Percentiles rank a stretch among this genome's conserved stretches.
Conservation (phyloP, 2,329 filamentous ascomycete species). For the Fusarium sp. region DNA sequence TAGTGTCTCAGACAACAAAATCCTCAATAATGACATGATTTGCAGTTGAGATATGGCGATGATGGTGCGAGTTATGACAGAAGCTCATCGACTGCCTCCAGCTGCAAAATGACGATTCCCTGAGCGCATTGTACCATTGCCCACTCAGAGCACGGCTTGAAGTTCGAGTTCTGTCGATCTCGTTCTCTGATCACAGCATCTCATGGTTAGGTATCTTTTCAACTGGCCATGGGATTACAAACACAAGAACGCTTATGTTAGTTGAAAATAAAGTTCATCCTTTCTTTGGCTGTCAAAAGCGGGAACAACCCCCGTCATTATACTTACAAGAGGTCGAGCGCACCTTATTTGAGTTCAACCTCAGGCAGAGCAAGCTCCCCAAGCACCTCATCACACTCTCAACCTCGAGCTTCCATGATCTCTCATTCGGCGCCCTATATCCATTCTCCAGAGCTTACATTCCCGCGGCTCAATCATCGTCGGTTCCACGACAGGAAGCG, state of each 20-base stretch:
- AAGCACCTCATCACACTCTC: neutral
- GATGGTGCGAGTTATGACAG: neutral
- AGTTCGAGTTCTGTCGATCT: neutral
- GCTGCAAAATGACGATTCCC: slow-evolving; percentile 3
- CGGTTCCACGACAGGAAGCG: slow-evolving; percentile 12
- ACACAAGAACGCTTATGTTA: neutral
- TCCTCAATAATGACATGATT: neutral
- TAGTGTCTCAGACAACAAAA: neutral
- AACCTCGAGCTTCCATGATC: neutral
- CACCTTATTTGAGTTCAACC: slow-evolving; percentile 1
- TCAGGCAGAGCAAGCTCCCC: neutral
- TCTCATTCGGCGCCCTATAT: neutral
- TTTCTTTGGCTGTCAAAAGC: slow-evolving; percentile 17
- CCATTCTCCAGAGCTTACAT: neutral
- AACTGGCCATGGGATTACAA: slow-evolving; percentile 2
- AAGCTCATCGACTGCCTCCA: neutral
- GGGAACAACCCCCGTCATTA: slow-evolving; percentile 14
- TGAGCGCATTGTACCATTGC: slow-evolving; percentile 18
- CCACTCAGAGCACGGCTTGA: neutral
- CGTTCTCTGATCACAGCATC: neutral
- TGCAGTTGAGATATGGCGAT: neutral
- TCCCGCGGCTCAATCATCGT: neutral
- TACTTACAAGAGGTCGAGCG: slow-evolving; percentile 20
- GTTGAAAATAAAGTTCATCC: slow-evolving; percentile 11
- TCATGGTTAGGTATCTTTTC: neutral